Conservation (phyloP, 805 yeast species). For the Sugiyamaella mastotermitis region DNA sequence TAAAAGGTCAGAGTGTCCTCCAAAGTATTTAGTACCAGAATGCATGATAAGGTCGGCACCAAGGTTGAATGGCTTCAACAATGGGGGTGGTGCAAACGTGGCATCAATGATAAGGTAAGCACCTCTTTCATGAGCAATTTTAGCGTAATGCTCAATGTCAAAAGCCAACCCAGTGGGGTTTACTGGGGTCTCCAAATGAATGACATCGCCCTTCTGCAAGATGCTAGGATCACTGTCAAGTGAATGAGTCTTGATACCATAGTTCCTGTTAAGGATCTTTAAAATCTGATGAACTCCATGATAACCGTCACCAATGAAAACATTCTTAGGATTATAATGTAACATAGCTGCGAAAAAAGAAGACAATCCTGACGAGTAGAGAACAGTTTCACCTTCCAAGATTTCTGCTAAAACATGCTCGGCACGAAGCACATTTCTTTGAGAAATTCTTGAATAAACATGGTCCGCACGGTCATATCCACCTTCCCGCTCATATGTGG, state of each 20-base stretch:
- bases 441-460: conserved; percentile 67
- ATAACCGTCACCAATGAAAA: conserved; percentile 75
- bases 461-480: neutral
- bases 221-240: conserved; percentile 35
- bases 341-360: conserved; percentile 75
- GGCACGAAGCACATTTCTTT: conserved; percentile 63
- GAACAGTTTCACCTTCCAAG: conserved; percentile 58
- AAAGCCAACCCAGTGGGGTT: conserved; percentile 72
- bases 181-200: conserved; percentile 83
- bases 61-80: conserved; percentile 70
- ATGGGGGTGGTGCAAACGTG: conserved; percentile 92
- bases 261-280: conserved; percentile 53
- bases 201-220: conserved; percentile 60
- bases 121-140: conserved; percentile 69
- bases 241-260: conserved; percentile 35
- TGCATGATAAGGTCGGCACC: conserved; percentile 91
- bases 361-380: conserved; percentile 72
- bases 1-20: conserved; percentile 89
- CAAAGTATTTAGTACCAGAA: conserved; percentile 89
- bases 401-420: conserved; percentile 60
- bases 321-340: conserved; percentile 61
- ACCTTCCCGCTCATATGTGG: conserved; percentile 31
- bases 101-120: conserved; percentile 72
- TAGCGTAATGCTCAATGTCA: conserved; percentile 58
- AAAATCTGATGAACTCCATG: conserved; percentile 79